Conservation (phyloP, 192 early-diverging fungal genomes). For the Phycomyces blakesleeanus region DNA sequence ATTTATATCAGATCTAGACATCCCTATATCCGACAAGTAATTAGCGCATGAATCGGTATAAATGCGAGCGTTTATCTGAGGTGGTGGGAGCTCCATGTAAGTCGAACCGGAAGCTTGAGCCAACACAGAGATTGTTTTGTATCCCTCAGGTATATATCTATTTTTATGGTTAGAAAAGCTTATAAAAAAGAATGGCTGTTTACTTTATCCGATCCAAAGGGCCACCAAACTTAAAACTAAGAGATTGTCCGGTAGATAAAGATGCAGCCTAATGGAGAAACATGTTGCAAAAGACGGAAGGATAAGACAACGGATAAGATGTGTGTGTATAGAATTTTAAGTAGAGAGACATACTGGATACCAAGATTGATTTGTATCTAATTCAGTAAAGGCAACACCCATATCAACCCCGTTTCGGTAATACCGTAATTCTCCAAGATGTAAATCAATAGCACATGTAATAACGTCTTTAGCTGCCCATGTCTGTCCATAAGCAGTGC, state of each 20-base stretch:
- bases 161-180: not conserved
- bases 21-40: not conserved
- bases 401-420: conserved; percentile 53
- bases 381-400: conserved; percentile 57
- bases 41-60: not conserved
- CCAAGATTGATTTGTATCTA: conserved; percentile 27
- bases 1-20: not conserved
- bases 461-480: conserved; percentile 59
- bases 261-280: conserved; percentile 46
- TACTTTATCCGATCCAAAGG: conserved; percentile 9
- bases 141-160: conserved; percentile 15
- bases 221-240: conserved; percentile 55
- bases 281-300: not conserved
- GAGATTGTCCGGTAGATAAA: conserved; percentile 54
- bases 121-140: conserved; percentile 11
- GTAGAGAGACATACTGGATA: conserved; percentile 27
- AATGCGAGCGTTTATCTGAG: not conserved
- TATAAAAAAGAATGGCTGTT: not conserved
- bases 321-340: too few species aligned
- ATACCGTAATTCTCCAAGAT: conserved; percentile 48
- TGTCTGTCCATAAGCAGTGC: conserved; percentile 24
- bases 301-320: not conserved
- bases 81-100: conserved; percentile 13
- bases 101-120: not conserved
- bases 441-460: conserved; percentile 51